Base-by-base conservation (phyloP, 164 flowering plant species). In the Pachysandra terminalis region DNA sequence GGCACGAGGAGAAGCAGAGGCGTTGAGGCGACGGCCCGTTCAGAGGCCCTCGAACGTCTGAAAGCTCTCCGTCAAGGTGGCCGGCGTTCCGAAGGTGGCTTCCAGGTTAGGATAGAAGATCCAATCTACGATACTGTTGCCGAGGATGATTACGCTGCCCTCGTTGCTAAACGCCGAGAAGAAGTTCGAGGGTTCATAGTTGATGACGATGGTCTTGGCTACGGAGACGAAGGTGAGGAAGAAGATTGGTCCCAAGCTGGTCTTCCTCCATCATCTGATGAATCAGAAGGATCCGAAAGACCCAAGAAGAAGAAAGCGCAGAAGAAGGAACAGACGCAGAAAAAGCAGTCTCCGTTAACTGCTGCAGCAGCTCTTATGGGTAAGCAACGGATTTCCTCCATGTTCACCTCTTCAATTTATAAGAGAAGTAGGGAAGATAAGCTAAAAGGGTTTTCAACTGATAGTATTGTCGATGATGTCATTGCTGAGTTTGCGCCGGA, bases 331-430 rank as follows among this genome's bases (percentile, higher is more conserved):
- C 67, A 69, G 3, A 72, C 70, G 13, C 73, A 74, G 6, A 83
- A 80, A 53, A 87, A 81, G 73, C 89, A 83, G n/a, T 71, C 97
- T 52, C 61, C 85, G 1, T 75, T 91, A 0, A 65, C 83, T 0
- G 93, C 90, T 5, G 97, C 98, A 0, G 97, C 98, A 0, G 90
- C 98, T 8, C 59, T 89, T 65, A 90, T 87, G 96, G 99, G 96
- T n/a, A 91, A 86, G 75, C 93, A 86, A 59, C 79, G 89, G 68
- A 66, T 96, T 17, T 86, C 96, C 2, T 77, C 87, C 13, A 84
- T 93, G 96, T 93, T 87, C 59, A 93, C 97, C 13, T 82, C 90
- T n/a, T 77, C 88, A 1, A 84, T 81, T 35, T 93, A 90, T 64
- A 87, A 80, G 75, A 95, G 85, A 71, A 77, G 71, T 54, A 78